Base-by-base conservation (phyloP, 768 basidiomycete genomes). In the Scleroderma bovista region DNA sequence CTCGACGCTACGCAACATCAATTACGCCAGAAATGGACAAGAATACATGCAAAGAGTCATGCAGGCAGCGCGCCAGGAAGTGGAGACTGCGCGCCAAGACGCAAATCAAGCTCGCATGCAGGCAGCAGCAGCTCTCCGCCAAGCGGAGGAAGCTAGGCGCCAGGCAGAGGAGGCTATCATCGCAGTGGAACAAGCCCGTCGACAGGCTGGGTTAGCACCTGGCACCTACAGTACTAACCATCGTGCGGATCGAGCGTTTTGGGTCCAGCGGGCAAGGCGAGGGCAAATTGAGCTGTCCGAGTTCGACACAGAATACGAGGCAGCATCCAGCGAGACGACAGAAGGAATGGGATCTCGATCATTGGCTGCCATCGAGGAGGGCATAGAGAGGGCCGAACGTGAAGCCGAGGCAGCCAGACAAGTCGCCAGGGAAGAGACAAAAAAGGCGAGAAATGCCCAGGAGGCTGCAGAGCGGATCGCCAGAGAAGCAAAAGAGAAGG, bases 341-440 rank as follows among this genome's bases (percentile, higher is more conserved):
- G n/a, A 17, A 7, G 41, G 16, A 9, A 16, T 17, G 16, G n/a
- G 23, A 8, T 17, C 6, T 29, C 24, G 7, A 15, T 29, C 24
- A 17, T 16, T 48, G 8, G 34, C 16, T 20, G 15, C 5, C 15
- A 24, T 26, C 37, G 32, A n/a, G 29, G 40, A 26, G n/a, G 38
- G 31, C 8, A 39, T 24, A 12, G 49, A 33, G 3, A 29, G 13
- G 33, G 34, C 11, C 33, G 39, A 37, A 20, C 23, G n/a, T 33
- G 39, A 50, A 9, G 48, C 43, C 6, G 38, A 45, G n/a, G 34
- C 34, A 22, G 29, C 41, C 13, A 42, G 44, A 38, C 36, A 33
- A n/a, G 33, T 19, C 6, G 44, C 44, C 9, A 43, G 31, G 17
- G 52, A 53, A 33, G 52, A 53, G 20, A 50, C 33, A 20, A 20